Percentiles rank a stretch among this genome's conserved stretches.
Conservation (phyloP, 805 yeast species). For the Wickerhamomyces ciferrii region DNA sequence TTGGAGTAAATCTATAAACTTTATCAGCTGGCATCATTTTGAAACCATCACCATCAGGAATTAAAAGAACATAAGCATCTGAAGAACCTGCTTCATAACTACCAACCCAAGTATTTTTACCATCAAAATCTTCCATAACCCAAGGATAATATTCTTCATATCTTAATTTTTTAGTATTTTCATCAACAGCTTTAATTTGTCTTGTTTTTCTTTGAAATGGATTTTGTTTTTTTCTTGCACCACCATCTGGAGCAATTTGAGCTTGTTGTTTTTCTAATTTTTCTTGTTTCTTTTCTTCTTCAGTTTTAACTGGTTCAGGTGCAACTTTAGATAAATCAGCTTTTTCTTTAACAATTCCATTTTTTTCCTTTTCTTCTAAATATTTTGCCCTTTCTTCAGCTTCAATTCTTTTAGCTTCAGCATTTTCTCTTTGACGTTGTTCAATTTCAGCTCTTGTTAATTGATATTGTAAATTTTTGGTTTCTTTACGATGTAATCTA, state of each 20-base stretch:
- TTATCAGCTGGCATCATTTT: conserved; percentile 94
- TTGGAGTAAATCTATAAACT: conserved; percentile 87
- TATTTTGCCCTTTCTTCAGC: conserved; percentile 18
- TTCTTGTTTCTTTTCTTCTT: conserved; percentile 32
- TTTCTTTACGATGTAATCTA: conserved; percentile 88
- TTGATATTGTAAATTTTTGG: conserved; percentile 84
- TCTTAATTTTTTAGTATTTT: conserved; percentile 73
- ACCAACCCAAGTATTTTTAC: conserved; percentile 91
- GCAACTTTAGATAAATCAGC: conserved; percentile 17
- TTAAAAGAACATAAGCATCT: conserved; percentile 80
- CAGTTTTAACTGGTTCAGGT: conserved; percentile 26
- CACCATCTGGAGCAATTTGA: conserved; percentile 91
- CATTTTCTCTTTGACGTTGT: conserved; percentile 46
- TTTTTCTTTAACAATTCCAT: conserved; percentile 14
- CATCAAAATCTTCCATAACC: conserved; percentile 97
- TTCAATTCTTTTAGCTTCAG: conserved; percentile 27
- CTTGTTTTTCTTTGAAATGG: conserved; percentile 73
- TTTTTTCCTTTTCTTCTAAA: conserved; percentile 23
- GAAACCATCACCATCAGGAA: conserved; percentile 61
- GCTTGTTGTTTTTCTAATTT: conserved; percentile 34
- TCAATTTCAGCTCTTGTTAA: conserved; percentile 74
- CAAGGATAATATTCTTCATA: conserved; percentile 97
- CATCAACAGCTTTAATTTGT: conserved; percentile 78
- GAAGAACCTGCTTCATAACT: conserved; percentile 86
- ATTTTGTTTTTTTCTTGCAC: conserved; percentile 64